A percentile compares a stretch with the other conserved stretches of the same genome.
These are phyloP conservation scores for Sclerotinia sclerotiorum DNA, from an alignment of 2,329 filamentous ascomycete species.

Conservation along the genomic window DNA sequence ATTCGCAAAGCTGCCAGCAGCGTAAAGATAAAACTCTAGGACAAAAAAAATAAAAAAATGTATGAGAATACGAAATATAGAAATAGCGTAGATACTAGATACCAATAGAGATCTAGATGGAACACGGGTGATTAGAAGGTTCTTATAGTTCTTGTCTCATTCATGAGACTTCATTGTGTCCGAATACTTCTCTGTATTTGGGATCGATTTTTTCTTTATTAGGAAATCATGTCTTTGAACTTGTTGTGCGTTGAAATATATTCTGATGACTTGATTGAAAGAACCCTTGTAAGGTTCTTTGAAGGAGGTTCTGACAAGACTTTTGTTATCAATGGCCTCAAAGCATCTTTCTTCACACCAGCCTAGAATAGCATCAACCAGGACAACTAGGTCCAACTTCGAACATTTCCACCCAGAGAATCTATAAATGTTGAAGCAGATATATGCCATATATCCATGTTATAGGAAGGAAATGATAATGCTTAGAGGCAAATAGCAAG, in stretches of 20 bases:
- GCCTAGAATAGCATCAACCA: neutral
- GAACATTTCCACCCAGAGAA: neutral
- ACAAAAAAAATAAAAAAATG: slow-evolving; percentile 5
- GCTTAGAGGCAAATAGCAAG: neutral
- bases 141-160: slow-evolving; percentile 21
- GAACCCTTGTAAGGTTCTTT: slow-evolving; percentile 2
- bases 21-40: slow-evolving; percentile 25
- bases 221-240: slow-evolving; percentile 3
- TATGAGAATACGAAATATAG: neutral
- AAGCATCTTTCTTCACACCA: neutral
- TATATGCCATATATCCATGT: neutral
- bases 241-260: neutral
- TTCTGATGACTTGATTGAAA: slow-evolving; percentile 10
- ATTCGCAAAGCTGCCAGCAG: slow-evolving; percentile 35
- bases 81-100: slow-evolving; percentile 13
- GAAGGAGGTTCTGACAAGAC: neutral
- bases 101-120: slow-evolving; percentile 8
- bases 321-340: neutral
- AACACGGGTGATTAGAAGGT: slow-evolving; percentile 7
- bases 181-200: neutral
- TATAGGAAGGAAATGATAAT: neutral
- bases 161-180: slow-evolving; percentile 12
- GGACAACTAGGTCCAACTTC: neutral
- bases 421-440: neutral
- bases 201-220: neutral